Conservation (phyloP, 2,329 filamentous ascomycete species). For the Calycina herbarum region DNA sequence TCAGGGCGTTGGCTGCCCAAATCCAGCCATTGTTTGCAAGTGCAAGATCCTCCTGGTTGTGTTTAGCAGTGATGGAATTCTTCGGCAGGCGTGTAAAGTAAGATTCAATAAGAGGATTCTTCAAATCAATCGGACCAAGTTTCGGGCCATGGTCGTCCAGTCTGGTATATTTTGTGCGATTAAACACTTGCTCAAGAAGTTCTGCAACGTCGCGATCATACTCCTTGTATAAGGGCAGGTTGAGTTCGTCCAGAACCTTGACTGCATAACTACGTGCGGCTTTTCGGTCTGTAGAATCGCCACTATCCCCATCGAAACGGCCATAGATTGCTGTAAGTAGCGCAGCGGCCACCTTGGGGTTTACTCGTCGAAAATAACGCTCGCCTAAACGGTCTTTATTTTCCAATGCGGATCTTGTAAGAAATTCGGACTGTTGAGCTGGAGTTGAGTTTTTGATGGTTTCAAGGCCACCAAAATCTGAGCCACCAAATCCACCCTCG, state of each 20-base stretch:
- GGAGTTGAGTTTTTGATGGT: conserved; percentile 54
- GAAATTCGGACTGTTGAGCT: conserved; percentile 56
- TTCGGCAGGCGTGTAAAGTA: conserved; percentile 90
- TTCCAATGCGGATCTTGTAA: conserved; percentile 64
- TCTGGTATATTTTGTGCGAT: conserved; percentile 91
- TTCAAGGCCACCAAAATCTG: conserved; percentile 51
- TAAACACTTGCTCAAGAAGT: conserved; percentile 88
- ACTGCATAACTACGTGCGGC: conserved; percentile 56
- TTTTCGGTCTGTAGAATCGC: conserved; percentile 50
- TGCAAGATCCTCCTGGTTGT: conserved; percentile 73
- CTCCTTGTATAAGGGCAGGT: conserved; percentile 86
- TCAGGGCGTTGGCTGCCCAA: conserved; percentile 92
- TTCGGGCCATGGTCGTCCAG: conserved; percentile 91
- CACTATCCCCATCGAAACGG: conserved; percentile 56
- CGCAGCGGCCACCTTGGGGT: conserved; percentile 69
- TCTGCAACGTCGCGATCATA: conserved; percentile 82
- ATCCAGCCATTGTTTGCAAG: conserved; percentile 98
- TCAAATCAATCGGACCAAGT: conserved; percentile 72
- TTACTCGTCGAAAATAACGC: conserved; percentile 70
- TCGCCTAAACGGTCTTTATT: conserved; percentile 76
- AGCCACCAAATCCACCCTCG: conserved; percentile 50
- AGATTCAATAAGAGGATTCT: conserved; percentile 82
- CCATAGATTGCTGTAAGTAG: conserved; percentile 70
- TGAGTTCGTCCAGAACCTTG: conserved; percentile 76
- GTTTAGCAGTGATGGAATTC: conserved; percentile 75